Percentiles rank a stretch among this genome's conserved stretches.
Evolutionary conservation across 1,139 yeast genomes (phyloP).

Genomic region (Arxiozyma bovina): DNA sequence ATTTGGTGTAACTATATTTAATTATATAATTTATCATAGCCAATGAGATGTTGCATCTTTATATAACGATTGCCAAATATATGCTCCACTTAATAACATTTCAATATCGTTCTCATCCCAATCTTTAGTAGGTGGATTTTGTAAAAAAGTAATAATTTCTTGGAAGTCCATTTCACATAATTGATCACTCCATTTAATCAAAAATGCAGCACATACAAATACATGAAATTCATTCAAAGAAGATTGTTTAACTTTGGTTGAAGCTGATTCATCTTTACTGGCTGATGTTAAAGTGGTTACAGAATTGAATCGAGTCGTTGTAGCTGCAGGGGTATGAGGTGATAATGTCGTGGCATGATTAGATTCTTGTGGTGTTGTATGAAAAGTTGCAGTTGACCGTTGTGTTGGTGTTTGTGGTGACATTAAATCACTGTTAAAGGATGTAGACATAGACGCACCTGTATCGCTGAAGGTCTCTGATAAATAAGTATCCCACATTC

Average conservation of each 20-base stretch:
- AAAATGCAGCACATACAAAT: conserved; percentile 96
- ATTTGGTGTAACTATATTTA: neutral
- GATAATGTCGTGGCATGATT: conserved; percentile 12
- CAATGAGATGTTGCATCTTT: conserved; percentile 83
- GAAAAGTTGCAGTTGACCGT: conserved; percentile 15
- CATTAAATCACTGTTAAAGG: neutral
- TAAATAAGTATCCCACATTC: conserved; percentile 98
- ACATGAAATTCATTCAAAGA: conserved; percentile 93
- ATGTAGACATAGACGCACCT: conserved; percentile 12
- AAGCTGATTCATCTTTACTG: conserved; percentile 10
- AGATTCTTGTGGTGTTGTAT: conserved; percentile 9
- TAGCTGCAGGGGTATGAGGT: neutral
- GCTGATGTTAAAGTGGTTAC: conserved; percentile 6
- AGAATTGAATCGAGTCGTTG: conserved; percentile 5
- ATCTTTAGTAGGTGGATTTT: conserved; percentile 71
- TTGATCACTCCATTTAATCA: conserved; percentile 75
- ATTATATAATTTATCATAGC: conserved; percentile 15
- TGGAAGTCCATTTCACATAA: conserved; percentile 87
- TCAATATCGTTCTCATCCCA: conserved; percentile 93
- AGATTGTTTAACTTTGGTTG: conserved; percentile 30
- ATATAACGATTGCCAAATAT: conserved; percentile 88
- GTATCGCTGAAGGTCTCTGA: conserved; percentile 52
- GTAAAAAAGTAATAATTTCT: conserved; percentile 82
- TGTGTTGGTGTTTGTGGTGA: conserved; percentile 22
- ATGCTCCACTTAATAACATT: conserved; percentile 87